These are phyloP conservation scores for Tylopilus rubrobrunneus DNA, from an alignment of 768 basidiomycete species.

Conservation along the genomic window DNA sequence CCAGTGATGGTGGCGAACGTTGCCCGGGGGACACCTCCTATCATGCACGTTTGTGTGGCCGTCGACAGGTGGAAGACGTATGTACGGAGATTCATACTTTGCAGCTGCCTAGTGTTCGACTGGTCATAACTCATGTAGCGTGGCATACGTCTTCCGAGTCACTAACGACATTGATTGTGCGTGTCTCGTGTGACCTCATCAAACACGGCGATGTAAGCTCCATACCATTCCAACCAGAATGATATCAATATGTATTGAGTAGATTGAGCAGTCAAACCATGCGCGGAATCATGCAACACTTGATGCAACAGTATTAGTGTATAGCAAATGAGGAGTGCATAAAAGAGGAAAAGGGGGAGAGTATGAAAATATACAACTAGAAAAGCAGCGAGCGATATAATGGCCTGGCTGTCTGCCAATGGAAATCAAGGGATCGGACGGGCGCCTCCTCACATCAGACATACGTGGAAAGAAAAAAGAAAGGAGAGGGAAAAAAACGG, in stretches of 20 bases:
- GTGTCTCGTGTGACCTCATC: background rate
- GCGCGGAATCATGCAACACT: slow-evolving; percentile 16
- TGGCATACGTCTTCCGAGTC: background rate
- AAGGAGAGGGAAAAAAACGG: background rate
- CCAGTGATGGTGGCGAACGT: too few species aligned
- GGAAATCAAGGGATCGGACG: slow-evolving; percentile 1
- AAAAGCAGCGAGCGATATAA: slow-evolving; percentile 4
- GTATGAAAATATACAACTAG: background rate
- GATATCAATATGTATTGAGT: slow-evolving; percentile 21
- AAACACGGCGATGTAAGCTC: background rate
- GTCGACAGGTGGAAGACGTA: background rate
- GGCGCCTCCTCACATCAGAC: background rate
- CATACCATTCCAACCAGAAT: slow-evolving; percentile 1
- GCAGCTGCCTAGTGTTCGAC: background rate
- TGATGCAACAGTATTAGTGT: slow-evolving; percentile 14
- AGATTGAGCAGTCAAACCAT: slow-evolving; percentile 25
- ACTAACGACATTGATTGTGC: background rate
- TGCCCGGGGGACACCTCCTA: background rate
- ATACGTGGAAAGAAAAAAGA: background rate
- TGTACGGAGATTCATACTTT: background rate
- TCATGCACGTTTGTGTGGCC: background rate
- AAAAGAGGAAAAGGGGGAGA: background rate
- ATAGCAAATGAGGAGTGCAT: slow-evolving; percentile 6
- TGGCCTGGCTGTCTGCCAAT: slow-evolving; percentile 9
- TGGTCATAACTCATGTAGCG: background rate